phyloP scores from a whole-genome alignment of 1,284 basidiomycete genomes.

The Pterulicium gracile region DNA sequence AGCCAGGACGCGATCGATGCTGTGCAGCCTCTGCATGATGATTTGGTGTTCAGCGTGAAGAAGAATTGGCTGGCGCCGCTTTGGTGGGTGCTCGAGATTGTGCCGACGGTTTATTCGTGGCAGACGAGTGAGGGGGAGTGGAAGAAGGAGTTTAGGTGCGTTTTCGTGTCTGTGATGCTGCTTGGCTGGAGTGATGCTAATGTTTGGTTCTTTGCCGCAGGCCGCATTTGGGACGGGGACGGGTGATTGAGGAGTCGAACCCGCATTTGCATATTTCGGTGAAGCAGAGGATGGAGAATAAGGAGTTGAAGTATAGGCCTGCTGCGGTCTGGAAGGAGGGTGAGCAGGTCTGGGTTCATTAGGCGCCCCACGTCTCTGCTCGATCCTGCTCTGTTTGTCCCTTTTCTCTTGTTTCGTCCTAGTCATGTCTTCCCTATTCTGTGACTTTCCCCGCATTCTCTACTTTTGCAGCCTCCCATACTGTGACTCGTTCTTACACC shows the following conservation, averaged over 20 bases:
- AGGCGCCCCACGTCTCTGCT: no score
- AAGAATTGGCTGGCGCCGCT: conserved; percentile 14
- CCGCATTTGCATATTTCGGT: conserved; percentile 46
- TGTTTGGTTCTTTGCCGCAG: background rate
- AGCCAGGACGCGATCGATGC: conserved; percentile 23
- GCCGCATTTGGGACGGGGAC: conserved; percentile 33
- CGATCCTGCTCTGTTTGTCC: no score
- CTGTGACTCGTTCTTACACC: no score
- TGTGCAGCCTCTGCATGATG: conserved; percentile 26
- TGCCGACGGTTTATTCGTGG: conserved; percentile 30
- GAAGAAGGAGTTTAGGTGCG: conserved; percentile 27
- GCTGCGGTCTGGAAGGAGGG: conserved; percentile 34
- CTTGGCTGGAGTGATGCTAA: background rate
- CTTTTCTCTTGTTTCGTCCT: no score
- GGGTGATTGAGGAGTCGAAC: conserved; percentile 26
- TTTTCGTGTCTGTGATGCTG: conserved; percentile 6
- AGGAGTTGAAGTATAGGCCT: conserved; percentile 36
- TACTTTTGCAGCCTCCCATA: background rate
- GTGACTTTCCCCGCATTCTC: background rate
- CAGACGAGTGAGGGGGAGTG: conserved; percentile 29
- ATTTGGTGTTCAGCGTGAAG: conserved; percentile 17
- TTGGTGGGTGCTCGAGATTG: conserved; percentile 40
- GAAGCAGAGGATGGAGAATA: conserved; percentile 33
- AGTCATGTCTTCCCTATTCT: no score
- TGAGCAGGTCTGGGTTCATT: conserved; percentile 37